These are phyloP conservation scores for Pseudogymnoascus sp. DNA, from an alignment of 2,329 filamentous ascomycete species.

Conservation along the genomic window DNA sequence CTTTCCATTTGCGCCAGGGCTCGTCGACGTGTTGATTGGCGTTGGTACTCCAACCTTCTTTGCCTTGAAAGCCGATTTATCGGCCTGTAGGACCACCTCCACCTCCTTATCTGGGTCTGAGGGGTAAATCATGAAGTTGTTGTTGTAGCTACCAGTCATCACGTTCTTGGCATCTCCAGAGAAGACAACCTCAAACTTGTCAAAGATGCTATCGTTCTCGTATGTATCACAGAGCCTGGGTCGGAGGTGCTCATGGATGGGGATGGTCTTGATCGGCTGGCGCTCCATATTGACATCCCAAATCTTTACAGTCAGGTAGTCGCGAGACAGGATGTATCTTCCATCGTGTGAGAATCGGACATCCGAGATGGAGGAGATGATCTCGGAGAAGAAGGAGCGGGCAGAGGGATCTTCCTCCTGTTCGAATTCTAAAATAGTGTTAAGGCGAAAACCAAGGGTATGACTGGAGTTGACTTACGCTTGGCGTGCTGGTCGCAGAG, in stretches of 20 bases:
- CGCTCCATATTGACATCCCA: conserved; percentile 99
- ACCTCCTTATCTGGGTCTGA: conserved; percentile 93
- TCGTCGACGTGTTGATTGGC: conserved; percentile 79
- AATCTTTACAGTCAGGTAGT: conserved; percentile 98
- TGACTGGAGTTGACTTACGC: conserved; percentile 41
- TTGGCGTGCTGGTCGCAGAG: conserved; percentile 94
- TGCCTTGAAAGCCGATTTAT: conserved; percentile 98
- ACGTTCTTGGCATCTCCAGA: conserved; percentile 97
- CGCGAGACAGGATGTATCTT: conserved; percentile 91
- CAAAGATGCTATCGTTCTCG: conserved; percentile 98
- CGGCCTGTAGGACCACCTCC: conserved; percentile 92
- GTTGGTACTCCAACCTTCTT: conserved; percentile 99
- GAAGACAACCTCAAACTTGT: conserved; percentile 99
- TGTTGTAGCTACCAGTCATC: conserved; percentile 99
- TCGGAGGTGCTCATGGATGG: conserved; percentile 93
- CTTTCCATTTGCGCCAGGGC: conserved; percentile 64
- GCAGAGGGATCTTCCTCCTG: conserved; percentile 96
- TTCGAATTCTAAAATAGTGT: conserved; percentile 69
- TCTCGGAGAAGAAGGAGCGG: conserved; percentile 98
- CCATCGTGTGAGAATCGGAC: conserved; percentile 96
- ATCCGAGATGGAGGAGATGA: conserved; percentile 98
- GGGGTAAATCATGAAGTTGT: conserved; percentile 99
- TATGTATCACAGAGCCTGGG: conserved; percentile 95
- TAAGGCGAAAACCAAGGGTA: conserved; percentile 13
- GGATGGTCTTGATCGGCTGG: conserved; percentile 95